These are phyloP conservation scores for Psidium guajava DNA, from an alignment of 345 rosid species.

Conservation along the genomic window DNA sequence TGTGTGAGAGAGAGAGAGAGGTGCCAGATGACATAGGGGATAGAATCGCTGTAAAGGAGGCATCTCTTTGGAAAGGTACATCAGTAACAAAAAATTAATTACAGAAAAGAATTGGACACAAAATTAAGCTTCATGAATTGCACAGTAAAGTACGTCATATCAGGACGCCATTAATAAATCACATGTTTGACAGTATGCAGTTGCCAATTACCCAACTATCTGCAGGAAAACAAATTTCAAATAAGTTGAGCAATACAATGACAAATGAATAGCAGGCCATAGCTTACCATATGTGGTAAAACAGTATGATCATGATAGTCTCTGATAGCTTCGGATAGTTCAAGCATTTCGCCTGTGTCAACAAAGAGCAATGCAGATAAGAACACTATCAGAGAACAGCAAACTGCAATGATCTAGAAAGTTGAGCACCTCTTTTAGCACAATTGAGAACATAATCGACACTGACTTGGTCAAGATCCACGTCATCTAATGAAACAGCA, in stretches of 20 bases:
- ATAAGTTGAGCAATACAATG: not conserved
- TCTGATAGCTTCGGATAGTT: conserved; percentile 90
- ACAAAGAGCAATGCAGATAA: not conserved
- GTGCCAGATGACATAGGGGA: not conserved
- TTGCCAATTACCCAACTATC: not conserved
- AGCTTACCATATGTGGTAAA: conserved; percentile 73
- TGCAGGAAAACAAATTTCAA: not conserved
- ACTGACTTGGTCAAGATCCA: conserved; percentile 98
- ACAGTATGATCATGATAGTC: conserved; percentile 80
- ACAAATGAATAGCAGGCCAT: not conserved
- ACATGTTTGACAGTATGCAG: not conserved
- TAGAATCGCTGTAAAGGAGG: not conserved
- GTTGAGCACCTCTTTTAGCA: conserved; percentile 60
- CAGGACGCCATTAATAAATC: not conserved
- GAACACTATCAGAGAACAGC: not conserved
- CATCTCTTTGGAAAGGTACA: not conserved
- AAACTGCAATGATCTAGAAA: not conserved
- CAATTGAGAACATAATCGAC: conserved; percentile 85
- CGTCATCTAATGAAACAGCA: conserved; percentile 89
- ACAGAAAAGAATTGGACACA: not conserved
- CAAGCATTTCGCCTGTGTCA: conserved; percentile 65
- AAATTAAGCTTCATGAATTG: not conserved
- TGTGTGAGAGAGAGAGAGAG: not conserved
- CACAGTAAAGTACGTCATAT: not conserved
- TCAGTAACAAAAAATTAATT: not conserved